Conservation (phyloP, 1,284 basidiomycete species). For the Trichosporon asahii region DNA sequence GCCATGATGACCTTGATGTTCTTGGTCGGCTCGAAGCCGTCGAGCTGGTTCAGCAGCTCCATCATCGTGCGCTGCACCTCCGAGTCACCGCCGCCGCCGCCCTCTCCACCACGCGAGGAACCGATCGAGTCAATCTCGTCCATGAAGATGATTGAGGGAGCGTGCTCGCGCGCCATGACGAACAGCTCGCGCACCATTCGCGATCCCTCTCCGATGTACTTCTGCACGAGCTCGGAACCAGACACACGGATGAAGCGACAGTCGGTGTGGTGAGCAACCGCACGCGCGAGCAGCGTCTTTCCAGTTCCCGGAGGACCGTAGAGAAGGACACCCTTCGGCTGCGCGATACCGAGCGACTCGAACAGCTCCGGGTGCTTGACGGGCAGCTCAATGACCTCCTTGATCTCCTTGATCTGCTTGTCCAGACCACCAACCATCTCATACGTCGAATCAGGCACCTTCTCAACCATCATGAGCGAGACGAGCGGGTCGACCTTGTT, state of each 20-base stretch:
- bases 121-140: conserved; percentile 99
- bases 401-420: conserved; percentile 98
- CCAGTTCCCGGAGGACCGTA: conserved; percentile 97
- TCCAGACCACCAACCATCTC: conserved; percentile 99
- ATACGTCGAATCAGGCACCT: conserved; percentile 97
- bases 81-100: conserved; percentile 82
- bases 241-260: conserved; percentile 97
- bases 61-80: conserved; percentile 99
- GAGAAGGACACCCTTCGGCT: conserved; percentile 93
- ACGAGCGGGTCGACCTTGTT: conserved; percentile 95
- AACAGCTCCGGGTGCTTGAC: conserved; percentile 98
- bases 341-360: conserved; percentile 92
- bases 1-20: conserved; percentile 99
- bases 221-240: conserved; percentile 93
- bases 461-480: conserved; percentile 99
- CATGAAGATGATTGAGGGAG: conserved; percentile 99
- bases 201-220: conserved; percentile 97
- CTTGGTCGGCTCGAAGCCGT: conserved; percentile 96
- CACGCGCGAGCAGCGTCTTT: conserved; percentile 88
- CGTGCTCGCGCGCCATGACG: conserved; percentile 98
- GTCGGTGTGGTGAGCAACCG: conserved; percentile 96
- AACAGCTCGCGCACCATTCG: conserved; percentile 96
- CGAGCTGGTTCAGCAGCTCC: conserved; percentile 92
- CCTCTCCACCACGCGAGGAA: conserved; percentile 83
- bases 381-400: conserved; percentile 97